Evolutionary conservation across 2,329 filamentous ascomycete species (phyloP).

Genomic region (Aspergillus novoparasiticus): DNA sequence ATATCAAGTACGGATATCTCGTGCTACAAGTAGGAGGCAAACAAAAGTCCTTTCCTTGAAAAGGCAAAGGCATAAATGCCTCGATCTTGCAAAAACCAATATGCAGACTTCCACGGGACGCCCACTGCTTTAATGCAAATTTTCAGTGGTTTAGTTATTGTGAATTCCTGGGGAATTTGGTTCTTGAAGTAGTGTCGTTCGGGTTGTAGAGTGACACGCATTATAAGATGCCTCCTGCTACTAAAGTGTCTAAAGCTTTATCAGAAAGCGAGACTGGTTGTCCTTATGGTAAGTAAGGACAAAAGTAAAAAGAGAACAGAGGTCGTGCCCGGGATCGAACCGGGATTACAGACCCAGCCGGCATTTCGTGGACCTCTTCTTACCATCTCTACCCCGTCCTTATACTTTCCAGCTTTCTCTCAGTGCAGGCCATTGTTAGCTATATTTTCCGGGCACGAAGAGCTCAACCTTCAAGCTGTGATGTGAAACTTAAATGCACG

Average conservation of each 20-base stretch:
- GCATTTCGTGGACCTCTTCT: not conserved
- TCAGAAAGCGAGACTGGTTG: no score
- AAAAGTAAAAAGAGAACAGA: no score
- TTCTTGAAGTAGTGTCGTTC: not conserved
- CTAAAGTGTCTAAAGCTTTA: no score
- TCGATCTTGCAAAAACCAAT: not conserved
- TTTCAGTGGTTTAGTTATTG: not conserved
- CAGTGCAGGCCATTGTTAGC: not conserved
- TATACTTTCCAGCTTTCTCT: not conserved
- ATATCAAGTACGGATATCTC: not conserved
- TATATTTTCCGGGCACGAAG: not conserved
- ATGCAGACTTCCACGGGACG: not conserved
- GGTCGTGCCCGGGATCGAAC: no score
- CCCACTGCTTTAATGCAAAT: no score
- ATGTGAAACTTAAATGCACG: not conserved
- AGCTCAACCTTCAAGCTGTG: not conserved
- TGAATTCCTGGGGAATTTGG: not conserved
- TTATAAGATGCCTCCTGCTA: no score
- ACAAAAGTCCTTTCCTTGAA: no score
- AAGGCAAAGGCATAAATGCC: not conserved
- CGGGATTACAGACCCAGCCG: no score
- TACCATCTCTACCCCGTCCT: not conserved
- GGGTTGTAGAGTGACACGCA: not conserved
- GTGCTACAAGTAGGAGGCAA: no score
- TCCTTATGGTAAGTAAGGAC: no score